Conservation (phyloP, 225 moss, liverwort and hornwort genomes). For the Rhytidiadelphus loreus region DNA sequence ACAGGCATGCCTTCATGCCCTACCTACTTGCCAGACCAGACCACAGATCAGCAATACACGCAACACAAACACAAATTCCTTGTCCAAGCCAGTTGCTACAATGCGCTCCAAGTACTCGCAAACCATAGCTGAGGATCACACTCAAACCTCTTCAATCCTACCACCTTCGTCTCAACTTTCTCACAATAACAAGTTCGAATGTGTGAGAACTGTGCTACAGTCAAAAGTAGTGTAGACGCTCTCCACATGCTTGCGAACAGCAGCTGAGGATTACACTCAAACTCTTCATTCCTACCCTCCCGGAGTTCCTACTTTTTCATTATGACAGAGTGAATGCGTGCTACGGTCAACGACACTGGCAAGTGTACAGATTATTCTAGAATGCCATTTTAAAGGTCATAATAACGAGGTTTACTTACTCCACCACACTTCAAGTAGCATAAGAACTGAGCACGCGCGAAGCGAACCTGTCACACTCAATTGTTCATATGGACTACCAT, state of each 20-base stretch:
- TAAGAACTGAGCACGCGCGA: too few species aligned
- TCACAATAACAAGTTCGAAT: background rate
- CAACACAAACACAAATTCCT: background rate
- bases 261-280: background rate
- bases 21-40: conserved; percentile 41
- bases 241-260: background rate
- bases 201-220: background rate
- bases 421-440: background rate
- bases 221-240: background rate
- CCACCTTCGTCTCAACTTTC: background rate
- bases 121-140: background rate
- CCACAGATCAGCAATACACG: background rate
- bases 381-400: background rate
- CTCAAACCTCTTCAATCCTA: background rate
- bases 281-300: background rate
- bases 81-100: background rate
- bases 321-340: background rate
- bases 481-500: background rate
- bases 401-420: background rate
- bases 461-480: background rate
- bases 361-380: background rate
- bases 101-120: background rate
- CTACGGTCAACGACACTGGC: background rate
- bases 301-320: background rate
- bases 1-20: conserved; percentile 99